Evolutionary conservation across 371 early-diverging fungal species (phyloP), one percentile per base, ranked within the genome.

Genomic region (Nematocida sp.): DNA sequence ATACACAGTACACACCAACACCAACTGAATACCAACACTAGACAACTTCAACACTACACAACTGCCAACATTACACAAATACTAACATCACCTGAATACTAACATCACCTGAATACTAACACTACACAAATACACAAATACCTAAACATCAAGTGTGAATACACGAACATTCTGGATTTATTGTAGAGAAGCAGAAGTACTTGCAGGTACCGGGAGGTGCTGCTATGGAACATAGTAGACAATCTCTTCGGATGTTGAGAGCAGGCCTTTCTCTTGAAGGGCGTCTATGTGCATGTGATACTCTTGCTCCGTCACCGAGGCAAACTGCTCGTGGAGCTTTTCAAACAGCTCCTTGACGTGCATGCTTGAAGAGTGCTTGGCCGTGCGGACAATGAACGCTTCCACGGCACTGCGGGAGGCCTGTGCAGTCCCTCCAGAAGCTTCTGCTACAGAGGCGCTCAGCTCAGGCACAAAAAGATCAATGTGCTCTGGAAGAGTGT

Each of bases 221-320:
- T 8, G 21, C 31, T 70, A 70, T 45, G 74, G 74, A 17, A 58
- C 48, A 46, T 45, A 70, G 29, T 60, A 60, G 15, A 70, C 50
- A 38, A 60, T 7, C 19, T 50, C n/a, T 17, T 46, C 60, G 32
- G 74, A 31, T 23, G n/a, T 3, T 15, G 74, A 58, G 27, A 70
- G 15, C 57, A 70, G 46, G 3, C 48, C 58, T 49, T 62, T 57
- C 32, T 70, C 74, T 25, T 60, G 62, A 1, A 70, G 74, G 13
- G 25, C 32, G 25, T 32, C 27, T 7, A 70, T 21, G 34, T 17
- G 43, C 37, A 23, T n/a, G 27, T 34, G 21, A 3, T 58, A 11
- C 27, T 57, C 58, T 7, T 60, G 46, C 0, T 70, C 74, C 17
- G 37, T 36, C 3, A 57, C 15, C 11, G 40, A n/a, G n/a, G n/a